Percentiles rank a stretch among this genome's conserved stretches.
Evolutionary conservation across 202 grass and related monocot genomes (phyloP).

Genomic region (Panicum hallii): DNA sequence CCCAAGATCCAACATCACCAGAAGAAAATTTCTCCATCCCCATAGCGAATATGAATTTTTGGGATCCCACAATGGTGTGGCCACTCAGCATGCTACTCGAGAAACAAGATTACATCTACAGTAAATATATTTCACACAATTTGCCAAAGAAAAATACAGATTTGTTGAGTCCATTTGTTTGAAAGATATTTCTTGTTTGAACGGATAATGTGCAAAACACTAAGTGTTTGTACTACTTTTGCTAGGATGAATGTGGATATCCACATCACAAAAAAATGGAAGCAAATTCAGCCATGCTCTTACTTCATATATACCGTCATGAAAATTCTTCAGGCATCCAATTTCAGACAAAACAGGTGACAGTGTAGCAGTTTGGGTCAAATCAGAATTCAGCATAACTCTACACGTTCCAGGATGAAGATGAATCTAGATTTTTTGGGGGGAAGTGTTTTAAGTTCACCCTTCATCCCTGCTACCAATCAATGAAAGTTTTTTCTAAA

Average conservation of each 20-base stretch:
- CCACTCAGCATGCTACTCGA: not conserved
- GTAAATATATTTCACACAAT: not conserved
- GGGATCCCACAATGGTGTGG: not conserved
- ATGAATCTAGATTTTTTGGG: not conserved
- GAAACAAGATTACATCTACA: not conserved
- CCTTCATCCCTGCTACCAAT: not conserved
- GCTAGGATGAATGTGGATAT: not conserved
- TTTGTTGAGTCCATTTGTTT: not conserved
- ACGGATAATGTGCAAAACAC: not conserved
- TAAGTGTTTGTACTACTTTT: not conserved
- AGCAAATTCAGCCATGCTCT: not conserved
- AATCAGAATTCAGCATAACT: not conserved
- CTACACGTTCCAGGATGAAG: not conserved
- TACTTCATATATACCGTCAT: not conserved
- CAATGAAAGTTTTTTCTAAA: not conserved
- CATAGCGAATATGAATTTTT: not conserved
- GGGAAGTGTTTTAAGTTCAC: not conserved
- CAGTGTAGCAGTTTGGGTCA: not conserved
- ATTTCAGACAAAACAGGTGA: conserved; percentile 21
- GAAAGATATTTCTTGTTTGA: not conserved
- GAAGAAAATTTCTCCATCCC: not conserved
- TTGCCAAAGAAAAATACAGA: not conserved
- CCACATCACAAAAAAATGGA: not conserved
- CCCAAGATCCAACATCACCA: not conserved
- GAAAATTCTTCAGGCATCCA: not conserved